Evolutionary conservation across 208 protist species (phyloP).

Genomic region (Acanthamoeba triangularis): DNA sequence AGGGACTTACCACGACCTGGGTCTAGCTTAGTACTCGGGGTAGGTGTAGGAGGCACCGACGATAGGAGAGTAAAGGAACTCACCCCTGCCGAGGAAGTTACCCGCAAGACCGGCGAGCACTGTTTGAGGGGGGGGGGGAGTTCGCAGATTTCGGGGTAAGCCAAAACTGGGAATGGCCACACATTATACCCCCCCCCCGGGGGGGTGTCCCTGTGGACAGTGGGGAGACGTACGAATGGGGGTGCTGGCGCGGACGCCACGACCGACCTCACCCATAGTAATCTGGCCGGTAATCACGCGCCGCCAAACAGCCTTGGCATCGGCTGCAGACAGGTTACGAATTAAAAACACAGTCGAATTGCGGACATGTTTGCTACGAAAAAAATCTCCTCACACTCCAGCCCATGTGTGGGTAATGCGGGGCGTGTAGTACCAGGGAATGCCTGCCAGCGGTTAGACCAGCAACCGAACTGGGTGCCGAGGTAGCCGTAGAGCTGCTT

Average conservation of each 20-base stretch:
- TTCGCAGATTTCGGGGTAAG: no score
- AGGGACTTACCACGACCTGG: neutral
- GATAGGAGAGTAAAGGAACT: conserved; percentile 72
- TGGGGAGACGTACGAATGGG: conserved; percentile 45
- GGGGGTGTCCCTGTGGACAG: neutral
- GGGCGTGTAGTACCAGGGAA: conserved; percentile 28
- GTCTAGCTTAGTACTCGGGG: conserved; percentile 54
- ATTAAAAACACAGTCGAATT: no score
- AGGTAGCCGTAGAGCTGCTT: conserved; percentile 65
- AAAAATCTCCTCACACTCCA: neutral
- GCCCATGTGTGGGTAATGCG: neutral
- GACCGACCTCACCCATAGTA: conserved; percentile 66
- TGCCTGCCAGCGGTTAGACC: conserved; percentile 38
- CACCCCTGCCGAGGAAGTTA: conserved; percentile 52
- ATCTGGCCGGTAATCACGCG: conserved; percentile 38
- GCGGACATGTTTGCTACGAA: no score
- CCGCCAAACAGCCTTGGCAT: conserved; percentile 65
- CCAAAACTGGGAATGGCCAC: neutral
- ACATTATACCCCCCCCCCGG: no score
- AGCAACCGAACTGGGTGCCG: conserved; percentile 52
- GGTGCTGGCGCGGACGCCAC: conserved; percentile 49
- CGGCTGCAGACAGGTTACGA: neutral
- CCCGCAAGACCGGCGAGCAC: conserved; percentile 52
- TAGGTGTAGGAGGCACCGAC: conserved; percentile 72
- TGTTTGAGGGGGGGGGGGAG: neutral